Base-by-base conservation (phyloP, 306 rosid species). In the Begonia loranthoides region DNA sequence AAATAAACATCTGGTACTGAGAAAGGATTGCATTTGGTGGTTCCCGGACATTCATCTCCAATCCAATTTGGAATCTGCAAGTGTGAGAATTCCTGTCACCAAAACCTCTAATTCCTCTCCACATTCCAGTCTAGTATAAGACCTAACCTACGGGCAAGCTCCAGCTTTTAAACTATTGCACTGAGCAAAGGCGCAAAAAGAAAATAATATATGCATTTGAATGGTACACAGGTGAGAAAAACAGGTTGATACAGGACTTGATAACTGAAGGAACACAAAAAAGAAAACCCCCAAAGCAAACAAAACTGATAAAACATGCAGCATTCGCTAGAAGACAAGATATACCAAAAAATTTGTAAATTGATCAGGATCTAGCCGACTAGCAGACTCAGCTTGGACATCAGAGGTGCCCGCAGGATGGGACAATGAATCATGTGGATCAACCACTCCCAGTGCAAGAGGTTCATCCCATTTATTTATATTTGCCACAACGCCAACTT, bases 331-430 rank as follows among this genome's bases (percentile, higher is more conserved):
- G 36, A 28, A 28, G 4, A 28, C 9, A 28, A 28, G 0, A 28
- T 28, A 28, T 74, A 92, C 99, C 96, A 86, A 75, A 73, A 92
- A 86, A 55, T 69, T 79, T 47, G 89, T 86, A 61, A 92, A 83
- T 50, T 80, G 94, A 51, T 86, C 99, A 22, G 93, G 77, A 57
- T 83, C 99, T 62, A 86, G 45, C 55, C 58, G 59, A 10, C 70
- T 45, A 59, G 93, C 99, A 10, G 96, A 70, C 84, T 86, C 96
- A 1, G 94, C 75, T 72, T 83, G 96, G 52, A 69, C 94, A 61
- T 86, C 99, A 59, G 94, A 80, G 39, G 76, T 93, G 69, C 99
- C 99, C 3, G 94, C 94, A 28, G 99, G 93, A 68, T 92, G 99
- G 68, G 99, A 92, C 66, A 92, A 64, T 51, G 99, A 86, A 86